Evolutionary conservation across 306 rosid species (phyloP), one percentile per base, ranked within the genome.

Genomic region (Sindora glabra): DNA sequence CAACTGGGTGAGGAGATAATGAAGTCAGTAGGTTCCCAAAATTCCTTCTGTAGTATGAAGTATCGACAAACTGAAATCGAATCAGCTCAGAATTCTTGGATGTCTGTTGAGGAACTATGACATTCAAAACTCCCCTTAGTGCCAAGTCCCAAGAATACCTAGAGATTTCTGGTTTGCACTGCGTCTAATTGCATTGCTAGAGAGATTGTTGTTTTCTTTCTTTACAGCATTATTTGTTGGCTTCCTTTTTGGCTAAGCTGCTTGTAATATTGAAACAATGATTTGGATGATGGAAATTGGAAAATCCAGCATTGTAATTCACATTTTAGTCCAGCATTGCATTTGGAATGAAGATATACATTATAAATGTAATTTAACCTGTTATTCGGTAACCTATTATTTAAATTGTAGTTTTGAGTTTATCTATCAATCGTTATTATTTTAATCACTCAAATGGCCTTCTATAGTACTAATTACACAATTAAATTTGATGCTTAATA

Each of bases 1-100:
- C 81, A 81, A 67, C 65, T 86, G 48, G 92, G 97, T 8, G 95
- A 89, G 70, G 95, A 86, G 82, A 84, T 89, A 37, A 62, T 89
- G 79, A 89, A 79, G 83, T 83, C 89, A 0, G 80, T 89, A 14
- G 87, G 83, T 61, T 73, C 82, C 15, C 68, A n/a, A 45, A 27
- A 72, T 62, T 61, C 82, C 73, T 53, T 73, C 74, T 26, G 29
- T 77, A 4, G 76, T 72, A 33, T 85, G 77, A 84, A 58, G 36
- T 39, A 24, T n/a, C n/a, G n/a, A n/a, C n/a, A n/a, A n/a, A n/a
- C n/a, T n/a, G n/a, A 70, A 47, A 29, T 21, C 49, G 25, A 70
- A 34, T 36, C 37, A 17, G 56, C 68, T 17, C 21, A 23, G 13
- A 59, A 14, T 38, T 40, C 12, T 16, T n/a, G n/a, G 59, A 37